phyloP scores from a whole-genome alignment of 306 rosid species.

The Begonia masoniana region DNA sequence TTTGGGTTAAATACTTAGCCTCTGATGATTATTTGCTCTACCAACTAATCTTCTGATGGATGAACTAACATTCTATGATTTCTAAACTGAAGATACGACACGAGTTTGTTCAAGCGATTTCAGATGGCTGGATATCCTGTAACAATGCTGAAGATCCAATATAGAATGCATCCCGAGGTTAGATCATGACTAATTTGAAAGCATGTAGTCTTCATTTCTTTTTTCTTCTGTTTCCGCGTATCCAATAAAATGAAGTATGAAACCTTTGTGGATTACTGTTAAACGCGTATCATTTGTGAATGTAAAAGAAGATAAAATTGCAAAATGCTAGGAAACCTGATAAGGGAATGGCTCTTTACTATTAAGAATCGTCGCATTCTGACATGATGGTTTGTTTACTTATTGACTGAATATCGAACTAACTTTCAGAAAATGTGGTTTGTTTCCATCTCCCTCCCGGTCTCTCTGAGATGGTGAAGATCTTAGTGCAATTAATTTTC shows the following conservation, averaged over 20 bases:
- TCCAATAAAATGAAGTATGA: not conserved
- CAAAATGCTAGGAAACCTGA: too few relatives aligned
- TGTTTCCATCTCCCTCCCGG: too few relatives aligned
- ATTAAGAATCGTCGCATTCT: too few relatives aligned
- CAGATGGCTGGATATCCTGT: constrained; percentile 82
- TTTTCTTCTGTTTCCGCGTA: not conserved
- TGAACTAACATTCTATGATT: constrained; percentile 1
- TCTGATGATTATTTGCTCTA: constrained; percentile 1
- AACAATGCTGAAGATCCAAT: constrained; percentile 90
- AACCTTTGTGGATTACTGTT: too few relatives aligned
- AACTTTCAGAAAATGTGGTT: too few relatives aligned
- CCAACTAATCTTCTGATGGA: not conserved
- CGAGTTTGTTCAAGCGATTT: constrained; percentile 82
- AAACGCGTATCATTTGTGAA: too few relatives aligned
- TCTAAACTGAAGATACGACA: constrained; percentile 55
- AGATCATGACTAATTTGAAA: constrained; percentile 15
- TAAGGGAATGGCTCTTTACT: too few relatives aligned
- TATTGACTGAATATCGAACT: too few relatives aligned
- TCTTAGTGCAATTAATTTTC: too few relatives aligned
- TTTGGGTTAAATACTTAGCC: constrained; percentile 37
- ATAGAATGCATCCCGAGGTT: constrained; percentile 99
- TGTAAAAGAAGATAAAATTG: too few relatives aligned
- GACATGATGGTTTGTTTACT: too few relatives aligned
- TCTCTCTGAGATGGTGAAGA: too few relatives aligned
- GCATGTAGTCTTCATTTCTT: not conserved